Evolutionary conservation across 1,284 basidiomycete species (phyloP), one percentile per base, ranked within the genome.

Genomic region (Heterobasidion parviporum): DNA sequence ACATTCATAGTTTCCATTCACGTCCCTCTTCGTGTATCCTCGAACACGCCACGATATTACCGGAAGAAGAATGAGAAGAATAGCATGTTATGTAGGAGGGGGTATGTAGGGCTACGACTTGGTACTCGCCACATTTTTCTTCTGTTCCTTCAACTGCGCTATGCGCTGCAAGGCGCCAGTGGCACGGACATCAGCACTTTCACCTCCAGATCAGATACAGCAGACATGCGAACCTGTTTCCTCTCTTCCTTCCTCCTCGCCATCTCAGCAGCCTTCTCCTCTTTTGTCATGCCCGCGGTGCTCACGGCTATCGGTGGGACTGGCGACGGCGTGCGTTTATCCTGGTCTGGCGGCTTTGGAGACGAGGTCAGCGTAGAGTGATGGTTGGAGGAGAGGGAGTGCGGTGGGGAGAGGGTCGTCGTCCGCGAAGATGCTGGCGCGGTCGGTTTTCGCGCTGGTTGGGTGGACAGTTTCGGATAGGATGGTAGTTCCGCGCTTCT

Each of bases 231-330:
- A 53, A 88, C 89, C 76, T 87, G 80, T 69, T 89, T 92, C 51
- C 93, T 75, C 68, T 95, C 93, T 68, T 95, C 93, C 64, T 93
- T 87, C 59, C 92, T 74, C 59, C 89, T 77, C 12, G 88, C 88
- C 85, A 95, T 90, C 73, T 96, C 93, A 32, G 82, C 83, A 0
- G 89, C 89, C 70, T 88, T 94, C 61, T 94, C 92, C 69, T 94
- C 93, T 67, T 92, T 94, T 41, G 81, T 80, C 77, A 93, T 76
- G 5, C 73, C 68, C 2, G 65, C 67, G 18, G 70, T 68, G 45
- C 65, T 67, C 9, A 67, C 57, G 18, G 62, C 56, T 26, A 26
- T 4, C 65, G 58, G 6, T 64, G 61, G 14, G 6, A 43, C 36
- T 6, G 64, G 55, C 3, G 59, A 34, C 48, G 62, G 33, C 49